Evolutionary conservation across 108 stramenopile genomes (phyloP), one percentile per base, ranked within the genome.

Genomic region (Cyclotella cryptica): DNA sequence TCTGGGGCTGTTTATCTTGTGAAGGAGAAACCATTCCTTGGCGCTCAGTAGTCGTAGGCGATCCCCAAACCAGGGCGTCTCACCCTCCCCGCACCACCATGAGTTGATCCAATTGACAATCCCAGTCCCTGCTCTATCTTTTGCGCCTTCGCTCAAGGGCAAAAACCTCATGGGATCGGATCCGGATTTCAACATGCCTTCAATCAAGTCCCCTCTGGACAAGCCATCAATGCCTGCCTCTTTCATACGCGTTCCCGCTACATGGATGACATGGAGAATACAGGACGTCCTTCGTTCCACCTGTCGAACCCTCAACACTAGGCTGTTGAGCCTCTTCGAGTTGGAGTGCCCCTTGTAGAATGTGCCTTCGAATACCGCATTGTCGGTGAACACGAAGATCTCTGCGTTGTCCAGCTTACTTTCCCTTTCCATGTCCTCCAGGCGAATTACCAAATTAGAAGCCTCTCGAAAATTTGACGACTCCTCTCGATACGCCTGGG

Each of bases 171-270:
- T 26, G 13, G 71, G 70, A 14, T 71, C 29, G 5, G 29, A n/a
- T 15, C 86, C 86, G 0, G 45, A 1, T 17, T n/a, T 51, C 87
- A 85, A 80, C 53, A 85, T 78, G 0, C 87, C 87, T 6, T 35
- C 6, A 6, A 35, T 2, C 4, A 35, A 6, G 6, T 35, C 35
- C 6, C 35, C 35, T 6, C 85, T 27, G 11, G 85, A 84, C 9
- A 86, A 40, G 27, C 75, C 75, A 49, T 76, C 57, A 0, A 68
- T 47, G 10, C 75, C 66, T 1, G 66, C n/a, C 0, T 9, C 57
- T 44, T 76, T 66, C 75, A 68, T 76, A 19, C 75, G 14, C 19
- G 66, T 68, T 1, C 75, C 75, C 0, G 75, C 65, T 2, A 76
- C 30, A 54, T 76, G 66, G 8, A 76, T 47, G 1, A 76, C 66